Evolutionary conservation across 2,329 filamentous ascomycete genomes (phyloP), one percentile per base, ranked within the genome.

Genomic region (Xylaria sp.): DNA sequence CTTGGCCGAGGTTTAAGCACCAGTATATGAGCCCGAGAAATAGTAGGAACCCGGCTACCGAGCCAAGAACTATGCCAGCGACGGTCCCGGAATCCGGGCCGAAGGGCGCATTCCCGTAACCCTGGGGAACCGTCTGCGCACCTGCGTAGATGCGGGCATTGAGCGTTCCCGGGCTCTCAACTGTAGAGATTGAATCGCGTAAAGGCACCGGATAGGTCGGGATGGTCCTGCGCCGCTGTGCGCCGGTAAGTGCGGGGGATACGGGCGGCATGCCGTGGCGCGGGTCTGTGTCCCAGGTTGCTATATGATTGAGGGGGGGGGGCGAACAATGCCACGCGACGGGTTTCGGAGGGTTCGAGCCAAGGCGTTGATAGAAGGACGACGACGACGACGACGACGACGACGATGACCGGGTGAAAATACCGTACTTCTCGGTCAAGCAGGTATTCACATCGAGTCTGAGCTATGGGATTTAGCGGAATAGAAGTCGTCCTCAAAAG

Each of bases 91-190:
- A 62, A 20, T 66, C 65, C 12, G 76, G 77, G 0, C 76, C 76
- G 63, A 65, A 72, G 18, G 85, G 86, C 4, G 83, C 83, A 1
- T 85, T 83, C 34, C 82, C 77, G 69, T 77, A 78, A 46, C 72
- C 73, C 45, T 78, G 80, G 20, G 82, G 81, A n/a, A 83, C 79
- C 25, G 78, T 78, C 36, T 78, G 82, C n/a, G 76, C 74, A 59
- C 72, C 73, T 30, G 69, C 73, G 18, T 73, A 70, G 41, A 70
- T 56, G 55, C 75, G 70, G 12, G 72, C 70, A 43, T 60, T 43
- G 36, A 73, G 60, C 23, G 63, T 25, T n/a, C 13, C 43, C 60
- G 53, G 48, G 55, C 48, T 53, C 64, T 67, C 32, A 70, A n/a
- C 15, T 56, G 13, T 53, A 13, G 65, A 45, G 8, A 71, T 64